A percentile compares a stretch with the other conserved stretches of the same genome.
phyloP scores from a whole-genome alignment of 148 eudicot species.

The Rhododendron simsii region DNA sequence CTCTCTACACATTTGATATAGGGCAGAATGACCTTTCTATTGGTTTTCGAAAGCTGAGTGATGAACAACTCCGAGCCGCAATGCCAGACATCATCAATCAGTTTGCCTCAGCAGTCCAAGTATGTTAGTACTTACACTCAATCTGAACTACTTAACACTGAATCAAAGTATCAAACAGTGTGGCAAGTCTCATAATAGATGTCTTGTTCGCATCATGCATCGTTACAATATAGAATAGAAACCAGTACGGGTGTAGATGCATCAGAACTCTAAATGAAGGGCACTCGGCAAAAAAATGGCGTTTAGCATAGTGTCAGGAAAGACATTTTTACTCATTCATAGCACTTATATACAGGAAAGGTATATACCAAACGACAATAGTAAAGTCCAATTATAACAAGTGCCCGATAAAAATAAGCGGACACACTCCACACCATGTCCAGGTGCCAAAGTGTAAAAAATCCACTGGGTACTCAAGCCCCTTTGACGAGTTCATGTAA shows the following conservation, averaged over 20 bases:
- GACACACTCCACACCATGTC: neutral
- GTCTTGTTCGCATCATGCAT: neutral
- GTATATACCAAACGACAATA: neutral
- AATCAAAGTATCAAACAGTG: neutral
- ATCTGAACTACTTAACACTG: neutral
- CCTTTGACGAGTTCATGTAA: neutral
- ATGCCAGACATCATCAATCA: conserved; percentile 41
- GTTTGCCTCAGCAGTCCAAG: conserved; percentile 50
- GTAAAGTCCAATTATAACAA: neutral
- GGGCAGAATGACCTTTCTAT: conserved; percentile 74
- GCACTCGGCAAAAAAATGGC: neutral
- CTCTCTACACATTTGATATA: conserved; percentile 72
- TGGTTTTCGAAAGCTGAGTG: conserved; percentile 41
- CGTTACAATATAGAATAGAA: neutral
- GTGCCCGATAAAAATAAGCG: neutral
- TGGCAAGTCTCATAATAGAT: neutral
- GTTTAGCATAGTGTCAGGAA: too few relatives aligned
- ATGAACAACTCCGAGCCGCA: conserved; percentile 34
- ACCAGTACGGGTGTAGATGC: neutral
- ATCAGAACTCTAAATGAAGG: neutral
- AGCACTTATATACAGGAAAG: neutral
- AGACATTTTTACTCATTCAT: neutral
- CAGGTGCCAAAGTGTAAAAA: neutral
- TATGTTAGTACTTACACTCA: conserved; percentile 21
- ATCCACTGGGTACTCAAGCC: neutral